phyloP scores from a whole-genome alignment of 345 rosid genomes.

The Eucalyptus globulus region DNA sequence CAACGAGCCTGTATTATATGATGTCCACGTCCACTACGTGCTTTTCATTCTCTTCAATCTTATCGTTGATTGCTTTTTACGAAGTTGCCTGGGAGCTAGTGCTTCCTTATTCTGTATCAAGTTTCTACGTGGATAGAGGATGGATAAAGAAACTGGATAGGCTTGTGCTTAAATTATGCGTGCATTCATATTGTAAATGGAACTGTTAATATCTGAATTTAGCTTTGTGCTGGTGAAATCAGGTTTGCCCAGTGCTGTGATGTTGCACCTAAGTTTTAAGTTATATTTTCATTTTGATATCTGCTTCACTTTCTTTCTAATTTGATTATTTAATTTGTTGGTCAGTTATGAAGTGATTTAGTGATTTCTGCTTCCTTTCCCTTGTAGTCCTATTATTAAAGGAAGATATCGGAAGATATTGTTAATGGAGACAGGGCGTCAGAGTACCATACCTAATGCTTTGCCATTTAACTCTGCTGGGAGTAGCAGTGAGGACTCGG shows the following conservation, averaged over 20 bases:
- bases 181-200: neutral
- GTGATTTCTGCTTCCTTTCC: neutral
- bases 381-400: conserved; percentile 58
- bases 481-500: conserved; percentile 36
- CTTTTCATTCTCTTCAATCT: neutral
- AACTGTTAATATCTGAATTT: too few relatives aligned
- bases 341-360: neutral
- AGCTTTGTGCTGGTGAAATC: neutral
- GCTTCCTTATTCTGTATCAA: neutral
- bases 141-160: neutral
- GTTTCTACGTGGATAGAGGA: neutral
- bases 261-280: neutral
- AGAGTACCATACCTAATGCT: conserved; percentile 22
- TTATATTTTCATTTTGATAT: neutral
- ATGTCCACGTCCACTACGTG: neutral
- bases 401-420: conserved; percentile 76
- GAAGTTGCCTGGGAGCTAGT: neutral
- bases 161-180: neutral
- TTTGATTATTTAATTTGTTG: neutral
- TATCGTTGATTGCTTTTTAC: neutral
- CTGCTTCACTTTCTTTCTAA: neutral
- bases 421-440: conserved; percentile 57
- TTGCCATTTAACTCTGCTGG: conserved; percentile 18
- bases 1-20: conserved; percentile 33
- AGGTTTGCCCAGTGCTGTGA: neutral